A percentile compares a stretch with the other conserved stretches of the same genome.
Conservation (phyloP, 1,284 basidiomycete species). For the Boletus calvinii region DNA sequence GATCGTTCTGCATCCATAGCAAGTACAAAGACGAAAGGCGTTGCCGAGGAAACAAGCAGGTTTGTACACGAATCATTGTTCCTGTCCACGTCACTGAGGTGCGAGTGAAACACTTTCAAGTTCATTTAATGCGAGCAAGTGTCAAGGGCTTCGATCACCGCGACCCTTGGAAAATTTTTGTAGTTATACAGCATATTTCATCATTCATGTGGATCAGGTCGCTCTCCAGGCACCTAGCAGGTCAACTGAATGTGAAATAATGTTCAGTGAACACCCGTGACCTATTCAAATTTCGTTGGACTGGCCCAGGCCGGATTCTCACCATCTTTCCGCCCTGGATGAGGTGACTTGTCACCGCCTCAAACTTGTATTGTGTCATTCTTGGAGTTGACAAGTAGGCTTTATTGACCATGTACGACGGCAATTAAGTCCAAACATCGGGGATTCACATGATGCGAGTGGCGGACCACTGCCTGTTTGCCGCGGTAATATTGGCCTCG, state of each 20-base stretch:
- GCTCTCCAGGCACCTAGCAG: slow-evolving; percentile 6
- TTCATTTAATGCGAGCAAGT: background rate
- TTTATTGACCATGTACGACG: slow-evolving; percentile 17
- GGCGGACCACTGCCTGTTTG: slow-evolving; percentile 6
- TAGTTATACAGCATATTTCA: slow-evolving; percentile 1
- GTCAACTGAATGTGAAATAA: slow-evolving; percentile 3
- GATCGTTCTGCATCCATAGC: slow-evolving; percentile 2
- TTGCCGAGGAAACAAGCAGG: slow-evolving; percentile 8
- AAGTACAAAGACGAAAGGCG: slow-evolving; percentile 2
- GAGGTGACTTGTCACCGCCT: slow-evolving; percentile 5
- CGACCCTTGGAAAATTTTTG: background rate
- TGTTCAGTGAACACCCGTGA: background rate
- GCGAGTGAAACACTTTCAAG: slow-evolving; percentile 7
- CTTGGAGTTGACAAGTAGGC: slow-evolving; percentile 4
- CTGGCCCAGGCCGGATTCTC: slow-evolving; percentile 16
- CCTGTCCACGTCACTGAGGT: slow-evolving; percentile 6
- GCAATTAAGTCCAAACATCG: slow-evolving; percentile 23
- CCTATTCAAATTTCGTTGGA: background rate
- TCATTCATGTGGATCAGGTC: slow-evolving; percentile 28
- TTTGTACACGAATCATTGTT: slow-evolving; percentile 12
- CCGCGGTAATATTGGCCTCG: slow-evolving; percentile 22
- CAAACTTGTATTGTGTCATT: slow-evolving; percentile 9
- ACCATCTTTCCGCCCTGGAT: background rate
- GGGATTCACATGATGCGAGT: slow-evolving; percentile 26
- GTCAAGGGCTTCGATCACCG: slow-evolving; percentile 9